Conservation (phyloP, 2,329 filamentous ascomycete species). For the Mariannaea sp. region DNA sequence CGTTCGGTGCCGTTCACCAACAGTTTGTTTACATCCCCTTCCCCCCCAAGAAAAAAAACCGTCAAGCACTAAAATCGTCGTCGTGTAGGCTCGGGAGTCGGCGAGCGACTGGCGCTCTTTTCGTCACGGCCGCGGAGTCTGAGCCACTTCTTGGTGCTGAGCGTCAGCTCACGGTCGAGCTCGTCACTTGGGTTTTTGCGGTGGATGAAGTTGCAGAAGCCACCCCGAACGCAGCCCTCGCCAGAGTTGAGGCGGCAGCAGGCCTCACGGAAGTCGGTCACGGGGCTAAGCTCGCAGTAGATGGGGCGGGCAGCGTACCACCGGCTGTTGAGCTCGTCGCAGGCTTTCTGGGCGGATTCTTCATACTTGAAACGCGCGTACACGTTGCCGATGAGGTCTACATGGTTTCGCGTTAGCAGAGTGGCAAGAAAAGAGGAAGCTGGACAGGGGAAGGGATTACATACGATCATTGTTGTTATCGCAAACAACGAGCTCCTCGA, state of each 20-base stretch:
- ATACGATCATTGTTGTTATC: slow-evolving; percentile 98
- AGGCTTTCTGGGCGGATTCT: slow-evolving; percentile 90
- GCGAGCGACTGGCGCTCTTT: slow-evolving; percentile 79
- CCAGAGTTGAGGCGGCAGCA: slow-evolving; percentile 94
- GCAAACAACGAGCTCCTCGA: slow-evolving; percentile 97
- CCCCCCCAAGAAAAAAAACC: slow-evolving; percentile 5
- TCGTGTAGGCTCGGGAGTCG: slow-evolving; percentile 82
- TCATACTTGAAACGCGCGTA: slow-evolving; percentile 99
- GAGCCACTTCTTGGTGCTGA: slow-evolving; percentile 96
- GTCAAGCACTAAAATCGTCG: slow-evolving; percentile 65
- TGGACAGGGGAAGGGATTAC: slow-evolving; percentile 47
- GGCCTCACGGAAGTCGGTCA: slow-evolving; percentile 97
- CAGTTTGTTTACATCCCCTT: slow-evolving; percentile 18
- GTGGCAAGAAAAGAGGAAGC: neutral
- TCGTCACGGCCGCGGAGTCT: slow-evolving; percentile 82
- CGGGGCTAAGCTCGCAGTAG: slow-evolving; percentile 95
- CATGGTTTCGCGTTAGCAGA: slow-evolving; percentile 30
- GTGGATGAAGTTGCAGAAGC: slow-evolving; percentile 99
- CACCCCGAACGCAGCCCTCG: slow-evolving; percentile 92
- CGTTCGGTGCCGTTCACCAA: too few relatives aligned
- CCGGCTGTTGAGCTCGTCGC: slow-evolving; percentile 89
- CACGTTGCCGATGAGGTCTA: slow-evolving; percentile 96
- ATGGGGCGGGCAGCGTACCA: slow-evolving; percentile 98
- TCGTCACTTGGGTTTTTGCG: slow-evolving; percentile 91
- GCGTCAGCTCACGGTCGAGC: slow-evolving; percentile 82